Conservation (phyloP, 202 grass and related monocot genomes). For the Zizania palustris region DNA sequence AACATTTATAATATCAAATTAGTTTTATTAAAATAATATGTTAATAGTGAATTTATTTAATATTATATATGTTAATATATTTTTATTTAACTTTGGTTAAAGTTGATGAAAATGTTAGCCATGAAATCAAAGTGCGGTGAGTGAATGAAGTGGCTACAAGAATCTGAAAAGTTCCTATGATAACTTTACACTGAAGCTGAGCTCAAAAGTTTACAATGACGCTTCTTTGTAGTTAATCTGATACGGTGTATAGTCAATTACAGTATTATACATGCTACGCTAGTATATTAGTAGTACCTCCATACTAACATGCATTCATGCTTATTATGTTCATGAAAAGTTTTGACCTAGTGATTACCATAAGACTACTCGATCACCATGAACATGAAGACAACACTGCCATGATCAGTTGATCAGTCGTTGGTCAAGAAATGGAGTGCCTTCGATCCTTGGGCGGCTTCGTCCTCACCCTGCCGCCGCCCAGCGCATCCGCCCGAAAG, state of each 20-base stretch:
- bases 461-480: slow-evolving; percentile 36
- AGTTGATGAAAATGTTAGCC: not conserved
- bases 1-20: too few relatives aligned
- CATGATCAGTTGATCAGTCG: not conserved
- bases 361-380: not conserved
- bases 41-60: too few relatives aligned
- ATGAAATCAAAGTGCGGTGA: too few relatives aligned
- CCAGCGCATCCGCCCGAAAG: slow-evolving; percentile 48
- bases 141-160: too few relatives aligned
- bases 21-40: too few relatives aligned
- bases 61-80: too few relatives aligned
- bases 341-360: not conserved
- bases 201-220: not conserved
- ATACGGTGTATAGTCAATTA: not conserved
- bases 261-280: not conserved
- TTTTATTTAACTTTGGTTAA: too few relatives aligned
- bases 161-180: too few relatives aligned
- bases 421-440: slow-evolving; percentile 78
- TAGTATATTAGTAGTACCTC: not conserved
- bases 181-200: not conserved
- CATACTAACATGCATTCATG: not conserved
- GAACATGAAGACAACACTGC: not conserved
- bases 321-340: slow-evolving; percentile 7
- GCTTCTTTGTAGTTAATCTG: not conserved
- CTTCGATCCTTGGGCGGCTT: slow-evolving; percentile 76